Conservation (phyloP, 345 rosid genomes). For the Citrus unshiu region DNA sequence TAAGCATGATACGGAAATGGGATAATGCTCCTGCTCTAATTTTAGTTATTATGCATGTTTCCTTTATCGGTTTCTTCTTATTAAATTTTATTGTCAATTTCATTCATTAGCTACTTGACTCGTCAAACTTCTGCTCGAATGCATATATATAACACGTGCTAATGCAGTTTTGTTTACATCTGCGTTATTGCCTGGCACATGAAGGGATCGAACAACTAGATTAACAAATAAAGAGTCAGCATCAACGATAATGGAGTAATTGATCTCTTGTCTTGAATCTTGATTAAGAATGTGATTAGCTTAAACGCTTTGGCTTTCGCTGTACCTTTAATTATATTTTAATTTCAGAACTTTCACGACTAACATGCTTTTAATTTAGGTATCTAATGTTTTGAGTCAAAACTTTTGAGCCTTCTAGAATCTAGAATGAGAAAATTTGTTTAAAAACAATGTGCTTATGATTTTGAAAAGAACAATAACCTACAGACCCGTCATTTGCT, state of each 20-base stretch:
- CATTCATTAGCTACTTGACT: conserved; percentile 4
- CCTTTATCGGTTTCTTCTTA: neutral
- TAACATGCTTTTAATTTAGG: neutral
- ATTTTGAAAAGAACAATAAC: neutral
- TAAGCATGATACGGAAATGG: neutral
- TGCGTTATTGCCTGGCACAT: conserved; percentile 3
- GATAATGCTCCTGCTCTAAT: neutral
- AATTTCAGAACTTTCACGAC: neutral
- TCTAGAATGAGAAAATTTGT: neutral
- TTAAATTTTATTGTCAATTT: neutral
- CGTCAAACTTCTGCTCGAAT: conserved; percentile 6
- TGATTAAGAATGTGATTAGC: neutral
- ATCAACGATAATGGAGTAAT: conserved; percentile 16
- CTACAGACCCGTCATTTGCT: neutral
- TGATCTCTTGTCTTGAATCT: neutral
- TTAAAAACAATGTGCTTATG: neutral
- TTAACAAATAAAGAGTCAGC: conserved; percentile 14
- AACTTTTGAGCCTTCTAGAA: neutral
- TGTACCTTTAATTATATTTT: neutral
- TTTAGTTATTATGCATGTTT: neutral
- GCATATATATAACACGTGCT: neutral
- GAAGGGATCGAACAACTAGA: conserved; percentile 2
- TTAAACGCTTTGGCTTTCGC: neutral
- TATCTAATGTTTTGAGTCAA: neutral
- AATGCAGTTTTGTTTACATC: neutral